A percentile compares a stretch with the other conserved stretches of the same genome.
Conservation (phyloP, 805 yeast genomes). For the Barnettozyma sucrosica region DNA sequence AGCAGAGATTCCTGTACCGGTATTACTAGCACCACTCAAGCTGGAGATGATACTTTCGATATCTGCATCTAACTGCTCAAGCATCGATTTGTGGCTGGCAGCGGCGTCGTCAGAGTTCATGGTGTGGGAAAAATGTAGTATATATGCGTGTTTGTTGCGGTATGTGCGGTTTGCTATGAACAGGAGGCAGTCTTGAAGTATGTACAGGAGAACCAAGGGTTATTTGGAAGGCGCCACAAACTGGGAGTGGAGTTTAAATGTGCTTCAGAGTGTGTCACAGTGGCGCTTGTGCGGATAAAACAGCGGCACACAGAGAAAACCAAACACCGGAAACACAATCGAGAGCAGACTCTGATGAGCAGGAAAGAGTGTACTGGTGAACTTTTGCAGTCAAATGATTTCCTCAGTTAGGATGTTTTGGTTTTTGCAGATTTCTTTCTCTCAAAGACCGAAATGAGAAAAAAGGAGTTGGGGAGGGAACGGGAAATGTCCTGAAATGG, state of each 20-base stretch:
- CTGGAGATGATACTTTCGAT: constrained; percentile 27
- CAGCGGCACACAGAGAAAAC: not conserved
- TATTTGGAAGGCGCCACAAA: not conserved
- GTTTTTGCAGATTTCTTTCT: not conserved
- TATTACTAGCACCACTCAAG: constrained; percentile 24
- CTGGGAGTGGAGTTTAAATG: too few species aligned
- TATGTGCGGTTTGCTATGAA: not conserved
- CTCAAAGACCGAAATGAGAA: not conserved
- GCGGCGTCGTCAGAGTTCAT: constrained; percentile 1
- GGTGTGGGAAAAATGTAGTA: not conserved
- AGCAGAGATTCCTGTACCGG: constrained; percentile 4
- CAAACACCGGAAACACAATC: not conserved
- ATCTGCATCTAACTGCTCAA: constrained; percentile 25
- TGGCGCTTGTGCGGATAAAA: not conserved
- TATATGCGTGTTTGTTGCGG: not conserved
- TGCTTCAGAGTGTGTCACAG: not conserved
- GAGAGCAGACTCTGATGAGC: not conserved
- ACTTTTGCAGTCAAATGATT: not conserved
- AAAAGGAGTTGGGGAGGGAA: not conserved
- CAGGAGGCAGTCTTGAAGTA: constrained; percentile 6
- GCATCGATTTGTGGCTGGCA: constrained; percentile 7
- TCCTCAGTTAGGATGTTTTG: not conserved
- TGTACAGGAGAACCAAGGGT: constrained; percentile 8
- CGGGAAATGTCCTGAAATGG: not conserved
- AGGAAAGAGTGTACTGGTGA: not conserved